Evolutionary conservation across 345 rosid species (phyloP), one percentile per base, ranked within the genome.

Genomic region (Populus tremula): DNA sequence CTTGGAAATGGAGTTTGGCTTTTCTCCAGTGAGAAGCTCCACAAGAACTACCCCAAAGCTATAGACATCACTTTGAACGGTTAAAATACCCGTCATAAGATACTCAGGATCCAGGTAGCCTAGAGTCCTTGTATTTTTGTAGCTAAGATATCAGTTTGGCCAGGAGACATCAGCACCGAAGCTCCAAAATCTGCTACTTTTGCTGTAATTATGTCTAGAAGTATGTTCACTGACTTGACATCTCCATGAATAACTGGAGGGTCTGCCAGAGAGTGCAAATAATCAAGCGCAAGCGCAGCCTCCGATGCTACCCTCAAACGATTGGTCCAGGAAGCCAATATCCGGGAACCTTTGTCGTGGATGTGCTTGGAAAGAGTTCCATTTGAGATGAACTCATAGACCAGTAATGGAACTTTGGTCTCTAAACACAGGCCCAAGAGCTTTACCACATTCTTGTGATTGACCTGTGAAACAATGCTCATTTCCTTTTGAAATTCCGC

Each of bases 41-140:
- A 85, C 72, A 8, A 87, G 79, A 8, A 84, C 83, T 0, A 82
- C 86, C 1, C 84, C 84, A 3, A 78, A 86, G 62, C 89, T 84
- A 16, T 76, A 82, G 1, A 82, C 87, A 38, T 87, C 89, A 2
- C 85, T 81, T 79, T 16, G 59, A 43, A 43, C 82, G 1, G 81
- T 84, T 25, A 84, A 63, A 5, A 5, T 8, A 5, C 78, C 76
- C 0, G 83, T 87, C 71, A 73, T 38, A 20, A 77, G 76, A 71
- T 82, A 86, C 65, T 86, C 84, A 0, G 87, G 87, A 62, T 86
- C 86, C 9, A 84, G 53, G 71, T 84, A 86, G 3, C 86, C 89
- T 0, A 80, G 12, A 25, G 84, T 83, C 88, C 88, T 67, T 79
- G 71, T 1, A 82, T 41, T 41, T 67, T 64, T 0, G 78, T 67